These are phyloP conservation scores for Beta macrorhiza DNA, from an alignment of 179 eudicot species.

Conservation along the genomic window DNA sequence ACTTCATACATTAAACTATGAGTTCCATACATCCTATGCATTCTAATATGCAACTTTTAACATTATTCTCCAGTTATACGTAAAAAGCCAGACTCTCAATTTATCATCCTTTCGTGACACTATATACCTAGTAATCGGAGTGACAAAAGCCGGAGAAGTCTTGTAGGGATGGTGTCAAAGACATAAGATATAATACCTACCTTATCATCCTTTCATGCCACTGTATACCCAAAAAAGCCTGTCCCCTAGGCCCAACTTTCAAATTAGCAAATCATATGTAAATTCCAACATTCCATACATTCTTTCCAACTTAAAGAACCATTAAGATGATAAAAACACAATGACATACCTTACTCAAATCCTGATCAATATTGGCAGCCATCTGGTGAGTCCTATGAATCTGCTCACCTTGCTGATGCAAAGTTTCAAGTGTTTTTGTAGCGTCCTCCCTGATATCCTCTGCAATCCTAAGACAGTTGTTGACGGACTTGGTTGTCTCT, in stretches of 20 bases:
- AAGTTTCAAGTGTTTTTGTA: conserved; percentile 69
- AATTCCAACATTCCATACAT: background rate
- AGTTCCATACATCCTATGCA: too few relatives aligned
- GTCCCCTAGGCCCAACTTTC: background rate
- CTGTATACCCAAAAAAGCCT: too few relatives aligned
- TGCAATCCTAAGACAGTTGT: conserved; percentile 76
- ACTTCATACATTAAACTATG: too few relatives aligned
- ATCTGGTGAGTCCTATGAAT: conserved; percentile 79
- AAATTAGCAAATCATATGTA: background rate
- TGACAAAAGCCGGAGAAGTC: too few relatives aligned
- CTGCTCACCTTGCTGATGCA: conserved; percentile 96
- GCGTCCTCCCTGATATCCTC: conserved; percentile 83
- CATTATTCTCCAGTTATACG: too few relatives aligned
- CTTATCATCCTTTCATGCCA: too few relatives aligned
- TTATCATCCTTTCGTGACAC: too few relatives aligned
- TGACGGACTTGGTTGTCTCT: conserved; percentile 70
- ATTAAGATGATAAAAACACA: conserved; percentile 1
- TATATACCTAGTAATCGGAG: too few relatives aligned
- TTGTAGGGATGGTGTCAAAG: too few relatives aligned
- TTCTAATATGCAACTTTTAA: too few relatives aligned
- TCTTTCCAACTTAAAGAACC: background rate
- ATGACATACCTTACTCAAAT: conserved; percentile 67
- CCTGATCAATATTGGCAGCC: conserved; percentile 73
- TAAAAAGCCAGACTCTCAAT: too few relatives aligned
- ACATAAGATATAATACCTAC: too few relatives aligned